Evolutionary conservation across 148 eudicot species (phyloP), one percentile per base, ranked within the genome.

Genomic region (Rhododendron molle): DNA sequence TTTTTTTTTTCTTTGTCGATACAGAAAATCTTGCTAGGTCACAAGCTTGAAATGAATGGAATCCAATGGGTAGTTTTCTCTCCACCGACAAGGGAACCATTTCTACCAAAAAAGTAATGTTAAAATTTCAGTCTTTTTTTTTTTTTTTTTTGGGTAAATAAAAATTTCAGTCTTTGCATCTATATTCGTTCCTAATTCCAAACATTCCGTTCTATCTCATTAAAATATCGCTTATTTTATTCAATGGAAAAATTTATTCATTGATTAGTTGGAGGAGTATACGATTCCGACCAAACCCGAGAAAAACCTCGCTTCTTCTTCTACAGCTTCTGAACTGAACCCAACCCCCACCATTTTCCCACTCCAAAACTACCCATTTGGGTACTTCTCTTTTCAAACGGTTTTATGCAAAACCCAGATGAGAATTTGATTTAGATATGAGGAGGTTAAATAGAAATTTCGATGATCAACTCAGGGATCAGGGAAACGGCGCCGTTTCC

Each of bases 391-490:
- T 21, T 56, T 56, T 77, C 34, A 6, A 84, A 4, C 73, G 0
- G 18, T 40, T 85, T 62, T 43, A 2, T 28, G 76, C 47, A 78
- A 58, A 43, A 43, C 85, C 76, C 72, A 54, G 78, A 73, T 60
- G 50, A 13, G 80, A n/a, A 34, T 73, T 81, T 30, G 23, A 12
- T 21, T 40, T 14, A 82, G 84, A 67, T 32, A 90, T 90, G 92
- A 88, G 84, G 86, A 87, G 89, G 83, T 49, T 71, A 23, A 80
- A 74, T 26, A 85, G 82, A 36, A 86, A 34, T 58, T 26, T 78
- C 20, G 78, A n/a, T 71, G 86, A 69, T 46, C 81, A 74, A 14
- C 62, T 80, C 50, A 84, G 54, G 26, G 85, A 86, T 84, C 72
- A 43, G 52, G 78, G 21, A 18, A 65, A 77, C 83, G 84, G 43